Evolutionary conservation across 768 basidiomycete genomes (phyloP).

Genomic region (Boletellus ananas): DNA sequence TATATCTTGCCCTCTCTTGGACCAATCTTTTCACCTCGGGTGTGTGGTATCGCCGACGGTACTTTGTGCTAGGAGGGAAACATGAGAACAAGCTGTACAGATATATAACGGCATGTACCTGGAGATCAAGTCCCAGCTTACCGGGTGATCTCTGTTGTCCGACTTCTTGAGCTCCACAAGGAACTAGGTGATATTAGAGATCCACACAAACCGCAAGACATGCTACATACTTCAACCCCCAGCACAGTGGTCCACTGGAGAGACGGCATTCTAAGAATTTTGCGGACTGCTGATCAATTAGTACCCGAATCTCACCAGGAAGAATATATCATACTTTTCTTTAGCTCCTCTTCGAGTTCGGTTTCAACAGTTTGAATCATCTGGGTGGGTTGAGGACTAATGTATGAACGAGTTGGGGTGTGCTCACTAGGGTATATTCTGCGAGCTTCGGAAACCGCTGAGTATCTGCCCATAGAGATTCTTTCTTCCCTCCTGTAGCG

Average conservation of each 20-base stretch:
- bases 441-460: conserved; percentile 53
- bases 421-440: conserved; percentile 56
- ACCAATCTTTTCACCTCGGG: conserved; percentile 59
- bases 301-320: background rate
- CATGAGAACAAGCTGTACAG: background rate
- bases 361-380: conserved; percentile 62
- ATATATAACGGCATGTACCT: conserved; percentile 38
- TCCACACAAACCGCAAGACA: background rate
- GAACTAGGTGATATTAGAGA: conserved; percentile 44
- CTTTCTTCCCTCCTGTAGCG: conserved; percentile 65
- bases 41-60: conserved; percentile 68
- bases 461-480: conserved; percentile 60
- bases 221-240: conserved; percentile 62
- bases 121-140: conserved; percentile 62
- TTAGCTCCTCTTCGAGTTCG: conserved; percentile 73
- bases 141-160: conserved; percentile 44
- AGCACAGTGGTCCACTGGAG: conserved; percentile 64
- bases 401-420: background rate
- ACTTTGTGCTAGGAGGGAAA: conserved; percentile 56
- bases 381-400: conserved; percentile 35
- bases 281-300: conserved; percentile 52
- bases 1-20: conserved; percentile 68
- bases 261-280: conserved; percentile 65
- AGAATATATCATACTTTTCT: conserved; percentile 43
- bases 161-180: conserved; percentile 73